A percentile compares a stretch with the other conserved stretches of the same genome.
Conservation (phyloP, 768 basidiomycete species). For the Suillus placidus region DNA sequence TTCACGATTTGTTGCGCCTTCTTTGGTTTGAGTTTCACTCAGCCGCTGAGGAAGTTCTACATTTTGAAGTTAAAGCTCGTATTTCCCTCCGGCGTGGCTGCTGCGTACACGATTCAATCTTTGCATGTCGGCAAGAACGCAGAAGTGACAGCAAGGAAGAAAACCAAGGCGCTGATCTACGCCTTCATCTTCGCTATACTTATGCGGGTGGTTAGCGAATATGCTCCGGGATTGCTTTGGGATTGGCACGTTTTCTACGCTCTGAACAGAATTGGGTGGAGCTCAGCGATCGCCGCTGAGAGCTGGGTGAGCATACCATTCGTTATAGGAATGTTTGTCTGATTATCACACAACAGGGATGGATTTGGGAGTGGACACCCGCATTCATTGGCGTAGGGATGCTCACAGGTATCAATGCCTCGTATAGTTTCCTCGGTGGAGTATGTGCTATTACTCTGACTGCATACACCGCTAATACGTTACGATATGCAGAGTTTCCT, state of each 20-base stretch:
- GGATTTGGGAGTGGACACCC: conserved; percentile 38
- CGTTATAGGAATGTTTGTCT: neutral
- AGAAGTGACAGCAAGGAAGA: conserved; percentile 54
- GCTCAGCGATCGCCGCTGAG: conserved; percentile 55
- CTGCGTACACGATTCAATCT: conserved; percentile 64
- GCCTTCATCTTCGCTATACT: conserved; percentile 49
- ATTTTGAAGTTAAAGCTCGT: conserved; percentile 63
- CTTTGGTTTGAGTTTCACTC: conserved; percentile 68
- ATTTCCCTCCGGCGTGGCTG: conserved; percentile 65
- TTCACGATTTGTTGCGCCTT: conserved; percentile 55
- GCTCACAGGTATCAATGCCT: conserved; percentile 56
- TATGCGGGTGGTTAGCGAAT: conserved; percentile 58
- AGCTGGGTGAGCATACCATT: conserved; percentile 47
- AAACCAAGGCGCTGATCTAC: conserved; percentile 50
- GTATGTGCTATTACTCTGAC: conserved; percentile 33
- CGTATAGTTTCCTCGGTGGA: conserved; percentile 49
- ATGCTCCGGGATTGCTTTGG: conserved; percentile 58
- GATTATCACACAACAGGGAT: conserved; percentile 11
- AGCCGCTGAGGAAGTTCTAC: conserved; percentile 62
- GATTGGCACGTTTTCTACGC: conserved; percentile 71
- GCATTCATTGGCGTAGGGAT: conserved; percentile 62
- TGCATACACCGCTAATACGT: conserved; percentile 3
- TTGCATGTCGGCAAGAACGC: conserved; percentile 53
- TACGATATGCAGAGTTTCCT: conserved; percentile 45
- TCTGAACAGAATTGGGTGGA: conserved; percentile 57